Base-by-base conservation (phyloP, 2,329 filamentous ascomycete genomes). In the Domatiomyces globalis region DNA sequence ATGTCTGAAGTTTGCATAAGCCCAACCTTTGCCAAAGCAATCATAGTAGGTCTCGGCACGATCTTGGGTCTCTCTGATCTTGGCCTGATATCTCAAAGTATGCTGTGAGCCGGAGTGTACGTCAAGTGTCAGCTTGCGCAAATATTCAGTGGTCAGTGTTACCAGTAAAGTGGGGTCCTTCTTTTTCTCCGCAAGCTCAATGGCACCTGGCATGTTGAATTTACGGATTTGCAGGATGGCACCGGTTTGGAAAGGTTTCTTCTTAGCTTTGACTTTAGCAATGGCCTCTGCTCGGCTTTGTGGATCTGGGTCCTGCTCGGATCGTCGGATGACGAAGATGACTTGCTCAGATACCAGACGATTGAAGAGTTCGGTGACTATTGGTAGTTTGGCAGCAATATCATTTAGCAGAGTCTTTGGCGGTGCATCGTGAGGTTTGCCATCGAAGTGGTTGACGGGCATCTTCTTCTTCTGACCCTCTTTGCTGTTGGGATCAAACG, bases 1-100 rank as follows among this genome's bases (percentile, higher is more conserved):
- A 56, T 83, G 82, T 52, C 85, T 79, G 65, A 94, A 96, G 55
- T 87, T 85, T 0, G 87, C 84, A 59, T 79, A 76, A 3, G 75
- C 74, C 74, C 74, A 78, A 17, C 61, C 57, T 46, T 70, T 67
- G 6, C 73, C 74, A 56, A 75, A 78, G 51, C 65, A 71, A 19
- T 68, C 63, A 56, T 77, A 78, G 54, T 74, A 76, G 10, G 62
- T 62, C 12, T 69, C 65, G 33, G 73, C 67, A 50, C 66, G 67
- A 33, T 62, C 61, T n/a, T 64, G 61, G 27, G 69, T 59, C 19
- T 64, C 62, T 42, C 64, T 58, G 6, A 66, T 59, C 43, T 67
- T 63, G 33, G 58, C 61, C 22, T 62, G 57, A 29, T 60, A 52
- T 36, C 39, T 43, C 8, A 50, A 50, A 36, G 51, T 50, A 25